phyloP scores from a whole-genome alignment of 2,329 filamentous ascomycete species.

The Acephala macrosclerotiorum region DNA sequence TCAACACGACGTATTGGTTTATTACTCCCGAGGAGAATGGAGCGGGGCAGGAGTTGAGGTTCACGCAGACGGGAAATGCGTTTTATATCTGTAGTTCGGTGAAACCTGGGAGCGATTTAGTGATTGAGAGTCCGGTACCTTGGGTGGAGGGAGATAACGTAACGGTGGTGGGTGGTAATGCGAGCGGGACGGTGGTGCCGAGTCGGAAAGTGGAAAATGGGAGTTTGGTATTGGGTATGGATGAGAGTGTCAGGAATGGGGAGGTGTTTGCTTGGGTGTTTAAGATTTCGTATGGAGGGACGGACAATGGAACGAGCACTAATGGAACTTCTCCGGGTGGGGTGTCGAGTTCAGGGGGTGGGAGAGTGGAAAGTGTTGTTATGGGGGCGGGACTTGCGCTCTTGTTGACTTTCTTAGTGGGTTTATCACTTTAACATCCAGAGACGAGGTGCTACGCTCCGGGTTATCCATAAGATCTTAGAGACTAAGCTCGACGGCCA shows the following conservation, averaged over 20 bases:
- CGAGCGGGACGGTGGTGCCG: slow-evolving; percentile 16
- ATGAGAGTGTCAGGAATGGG: neutral
- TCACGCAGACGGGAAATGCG: slow-evolving; percentile 22
- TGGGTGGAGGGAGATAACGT: slow-evolving; percentile 21
- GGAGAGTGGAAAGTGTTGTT: neutral
- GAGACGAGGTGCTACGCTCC: no score
- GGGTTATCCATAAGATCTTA: no score
- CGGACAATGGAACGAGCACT: neutral
- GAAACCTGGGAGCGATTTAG: slow-evolving; percentile 8
- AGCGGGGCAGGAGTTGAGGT: slow-evolving; percentile 13
- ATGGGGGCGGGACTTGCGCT: neutral
- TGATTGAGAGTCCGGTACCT: slow-evolving; percentile 10
- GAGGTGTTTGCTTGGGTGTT: slow-evolving; percentile 23
- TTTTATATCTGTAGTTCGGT: slow-evolving; percentile 26
- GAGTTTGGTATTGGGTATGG: slow-evolving; percentile 4
- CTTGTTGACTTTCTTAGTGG: neutral
- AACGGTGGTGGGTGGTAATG: slow-evolving; percentile 24
- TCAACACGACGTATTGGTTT: slow-evolving; percentile 59
- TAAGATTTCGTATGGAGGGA: slow-evolving; percentile 17
- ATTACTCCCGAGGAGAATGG: slow-evolving; percentile 37
- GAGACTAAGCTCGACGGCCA: no score
- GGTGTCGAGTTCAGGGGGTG: neutral
- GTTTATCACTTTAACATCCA: neutral
- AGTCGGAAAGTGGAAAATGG: slow-evolving; percentile 1
- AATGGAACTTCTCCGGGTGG: neutral